These are phyloP conservation scores for Helminthosporium solani DNA, from an alignment of 2,329 filamentous ascomycete species.

Conservation along the genomic window DNA sequence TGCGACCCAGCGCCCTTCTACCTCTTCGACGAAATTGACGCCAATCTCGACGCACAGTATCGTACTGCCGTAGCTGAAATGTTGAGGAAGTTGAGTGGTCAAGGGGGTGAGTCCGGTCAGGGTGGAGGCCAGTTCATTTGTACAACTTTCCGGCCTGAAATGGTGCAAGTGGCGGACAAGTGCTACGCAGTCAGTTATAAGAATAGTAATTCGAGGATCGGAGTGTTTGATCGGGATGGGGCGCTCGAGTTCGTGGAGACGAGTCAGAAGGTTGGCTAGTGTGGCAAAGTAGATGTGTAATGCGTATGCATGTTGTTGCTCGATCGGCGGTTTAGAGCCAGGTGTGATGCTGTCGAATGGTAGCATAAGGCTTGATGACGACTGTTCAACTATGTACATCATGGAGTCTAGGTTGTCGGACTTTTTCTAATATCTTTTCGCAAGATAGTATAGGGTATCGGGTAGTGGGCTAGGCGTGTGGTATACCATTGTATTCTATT, in stretches of 20 bases:
- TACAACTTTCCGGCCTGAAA: slow-evolving; percentile 97
- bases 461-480: no score
- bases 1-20: slow-evolving; percentile 98
- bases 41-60: slow-evolving; percentile 97
- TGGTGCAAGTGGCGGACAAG: slow-evolving; percentile 92
- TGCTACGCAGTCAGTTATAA: slow-evolving; percentile 93
- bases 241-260: slow-evolving; percentile 94
- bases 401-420: no score
- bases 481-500: no score
- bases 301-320: no score
- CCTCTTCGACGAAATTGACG: slow-evolving; percentile 98
- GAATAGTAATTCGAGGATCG: slow-evolving; percentile 92
- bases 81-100: slow-evolving; percentile 60
- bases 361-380: no score
- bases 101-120: slow-evolving; percentile 43
- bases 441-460: no score
- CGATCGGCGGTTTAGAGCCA: no score
- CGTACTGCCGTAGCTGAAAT: slow-evolving; percentile 91
- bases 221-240: slow-evolving; percentile 82
- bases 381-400: no score
- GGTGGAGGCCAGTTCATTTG: slow-evolving; percentile 85
- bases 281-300: not conserved
- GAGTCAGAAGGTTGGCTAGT: slow-evolving; percentile 54
- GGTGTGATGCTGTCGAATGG: no score
- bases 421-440: no score